Evolutionary conservation across 2,329 filamentous ascomycete species (phyloP).

Genomic region (Penicillium sp.): DNA sequence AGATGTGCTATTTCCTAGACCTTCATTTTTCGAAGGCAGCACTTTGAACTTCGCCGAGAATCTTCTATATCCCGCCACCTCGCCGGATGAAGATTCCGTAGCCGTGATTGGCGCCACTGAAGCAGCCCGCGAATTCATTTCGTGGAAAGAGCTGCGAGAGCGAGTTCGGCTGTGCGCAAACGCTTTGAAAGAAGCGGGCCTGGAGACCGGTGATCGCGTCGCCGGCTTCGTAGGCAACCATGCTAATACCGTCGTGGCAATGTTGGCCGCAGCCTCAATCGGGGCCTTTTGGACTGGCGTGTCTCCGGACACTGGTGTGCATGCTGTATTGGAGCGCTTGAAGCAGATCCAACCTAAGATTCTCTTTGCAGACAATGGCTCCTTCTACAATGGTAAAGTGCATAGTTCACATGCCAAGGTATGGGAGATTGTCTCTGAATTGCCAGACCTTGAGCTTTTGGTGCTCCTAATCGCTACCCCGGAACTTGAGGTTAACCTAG

Average conservation of each 20-base stretch:
- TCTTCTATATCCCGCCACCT: slow-evolving; percentile 70
- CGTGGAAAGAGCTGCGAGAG: slow-evolving; percentile 79
- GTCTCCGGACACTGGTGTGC: slow-evolving; percentile 87
- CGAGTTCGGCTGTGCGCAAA: slow-evolving; percentile 71
- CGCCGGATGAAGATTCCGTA: slow-evolving; percentile 56
- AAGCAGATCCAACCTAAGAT: slow-evolving; percentile 79
- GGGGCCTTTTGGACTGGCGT: slow-evolving; percentile 93
- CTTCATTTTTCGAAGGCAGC: slow-evolving; percentile 76
- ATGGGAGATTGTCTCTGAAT: slow-evolving; percentile 66
- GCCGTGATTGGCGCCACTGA: slow-evolving; percentile 84
- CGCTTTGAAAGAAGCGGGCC: slow-evolving; percentile 64
- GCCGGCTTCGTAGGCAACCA: slow-evolving; percentile 85
- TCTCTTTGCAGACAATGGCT: slow-evolving; percentile 83
- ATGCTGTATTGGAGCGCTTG: slow-evolving; percentile 83
- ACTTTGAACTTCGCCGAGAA: slow-evolving; percentile 94
- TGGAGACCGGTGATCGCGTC: slow-evolving; percentile 62
- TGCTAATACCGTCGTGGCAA: slow-evolving; percentile 78
- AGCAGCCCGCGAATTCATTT: slow-evolving; percentile 60
- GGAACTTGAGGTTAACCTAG: slow-evolving; percentile 37
- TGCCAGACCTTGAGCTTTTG: slow-evolving; percentile 67
- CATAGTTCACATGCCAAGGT: slow-evolving; percentile 81
- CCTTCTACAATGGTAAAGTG: slow-evolving; percentile 85
- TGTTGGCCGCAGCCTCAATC: slow-evolving; percentile 77
- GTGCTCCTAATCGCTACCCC: slow-evolving; percentile 70
- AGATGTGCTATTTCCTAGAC: slow-evolving; percentile 78